Evolutionary conservation across 140 eudicot genomes (phyloP).

Genomic region (Ambrosia hybrid): DNA sequence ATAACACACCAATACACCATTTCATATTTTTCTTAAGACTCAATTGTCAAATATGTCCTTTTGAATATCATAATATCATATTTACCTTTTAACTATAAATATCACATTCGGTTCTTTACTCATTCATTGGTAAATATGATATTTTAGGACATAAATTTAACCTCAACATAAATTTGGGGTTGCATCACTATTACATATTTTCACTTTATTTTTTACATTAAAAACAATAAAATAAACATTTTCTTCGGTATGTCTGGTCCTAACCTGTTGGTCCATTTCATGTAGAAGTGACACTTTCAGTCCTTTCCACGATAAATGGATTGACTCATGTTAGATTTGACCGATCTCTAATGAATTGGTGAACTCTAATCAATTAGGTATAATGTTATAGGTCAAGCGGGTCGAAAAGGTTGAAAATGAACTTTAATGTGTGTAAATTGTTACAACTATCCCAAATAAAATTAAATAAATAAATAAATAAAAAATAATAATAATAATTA

Average conservation of each 20-base stretch:
- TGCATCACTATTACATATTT: not conserved
- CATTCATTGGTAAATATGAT: not conserved
- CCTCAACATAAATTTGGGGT: not conserved
- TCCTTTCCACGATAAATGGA: not conserved
- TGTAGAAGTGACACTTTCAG: too few relatives aligned
- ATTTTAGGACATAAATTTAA: not conserved
- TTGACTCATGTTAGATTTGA: conserved; percentile 4
- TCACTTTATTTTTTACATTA: not conserved
- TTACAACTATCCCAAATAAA: too few relatives aligned
- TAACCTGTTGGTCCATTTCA: too few relatives aligned
- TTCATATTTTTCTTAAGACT: not conserved
- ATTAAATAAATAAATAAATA: too few relatives aligned
- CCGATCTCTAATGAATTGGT: not conserved
- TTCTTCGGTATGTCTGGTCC: not conserved
- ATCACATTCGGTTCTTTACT: not conserved
- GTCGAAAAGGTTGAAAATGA: not conserved
- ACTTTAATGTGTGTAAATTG: not conserved
- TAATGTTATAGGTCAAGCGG: not conserved
- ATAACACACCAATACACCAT: not conserved
- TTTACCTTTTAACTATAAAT: not conserved
- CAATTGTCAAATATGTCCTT: not conserved
- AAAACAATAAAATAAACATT: not conserved
- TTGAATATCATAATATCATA: not conserved
- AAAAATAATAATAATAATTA: too few relatives aligned
- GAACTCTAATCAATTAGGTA: not conserved